Base-by-base conservation (phyloP, 192 early-diverging fungal genomes). In the Coemansia sp. region DNA sequence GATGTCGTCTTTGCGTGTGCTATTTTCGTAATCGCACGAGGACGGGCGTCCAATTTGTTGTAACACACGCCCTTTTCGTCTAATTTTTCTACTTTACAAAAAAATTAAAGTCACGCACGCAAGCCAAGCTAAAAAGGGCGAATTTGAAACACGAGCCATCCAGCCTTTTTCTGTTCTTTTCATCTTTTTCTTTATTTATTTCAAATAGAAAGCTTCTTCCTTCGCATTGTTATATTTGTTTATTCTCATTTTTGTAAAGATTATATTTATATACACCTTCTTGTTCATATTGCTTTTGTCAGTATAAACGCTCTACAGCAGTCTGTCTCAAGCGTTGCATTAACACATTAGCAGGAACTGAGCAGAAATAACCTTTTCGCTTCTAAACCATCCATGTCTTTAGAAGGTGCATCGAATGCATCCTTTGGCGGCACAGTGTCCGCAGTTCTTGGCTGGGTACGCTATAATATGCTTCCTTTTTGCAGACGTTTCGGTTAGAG, bases 371-470 rank as follows among this genome's bases (percentile, higher is more conserved):
- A 26, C 26, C 26, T 26, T 26, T 26, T n/a, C 47, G 18, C 2
- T 48, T 48, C 5, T 48, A 47, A 6, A 48, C 19, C 22, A 39
- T 9, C 45, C 39, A 62, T 65, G 67, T 7, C 59, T 7, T 22
- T 41, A 16, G 41, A 55, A 26, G 61, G 47, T 2, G 40, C 57
- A 26, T 39, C 59, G 32, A 16, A 16, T n/a, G 37, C 46, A 41
- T 70, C 76, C 22, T 54, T 63, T 10, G 65, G 76, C 26, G 71
- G 61, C 8, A 32, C 61, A 19, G 42, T 78, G 61, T 78, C 76
- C 32, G 48, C 71, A n/a, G 21, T 60, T 8, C 63, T 78, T 4
- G 76, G 76, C 6, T 78, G 76, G 76, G 76, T 78, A 73, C 16
- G 63, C 61, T 46, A 22, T 12, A 16, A 11, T 56, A 55, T 18